Conservation (phyloP, 108 stramenopile genomes). For the Craspedostauros australis region DNA sequence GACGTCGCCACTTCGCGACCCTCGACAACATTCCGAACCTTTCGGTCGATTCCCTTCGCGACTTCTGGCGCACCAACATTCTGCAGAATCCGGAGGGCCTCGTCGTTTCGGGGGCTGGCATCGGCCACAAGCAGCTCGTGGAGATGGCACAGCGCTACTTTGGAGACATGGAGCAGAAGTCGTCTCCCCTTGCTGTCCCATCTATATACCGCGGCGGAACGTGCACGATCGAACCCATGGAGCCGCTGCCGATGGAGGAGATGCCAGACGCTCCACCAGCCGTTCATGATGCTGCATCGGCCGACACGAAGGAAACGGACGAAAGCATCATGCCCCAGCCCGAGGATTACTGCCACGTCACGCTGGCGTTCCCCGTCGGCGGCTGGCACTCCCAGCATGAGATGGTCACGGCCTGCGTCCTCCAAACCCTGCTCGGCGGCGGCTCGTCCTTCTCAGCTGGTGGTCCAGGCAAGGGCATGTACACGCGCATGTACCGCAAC, state of each 20-base stretch:
- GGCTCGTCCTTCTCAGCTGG: slow-evolving; percentile 97
- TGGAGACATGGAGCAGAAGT: slow-evolving; percentile 40
- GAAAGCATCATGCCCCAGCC: slow-evolving; percentile 28
- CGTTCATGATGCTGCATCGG: not conserved
- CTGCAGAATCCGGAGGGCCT: slow-evolving; percentile 63
- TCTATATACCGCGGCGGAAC: slow-evolving; percentile 71
- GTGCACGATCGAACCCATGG: slow-evolving; percentile 13
- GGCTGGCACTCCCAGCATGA: slow-evolving; percentile 93
- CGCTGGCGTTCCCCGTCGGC: slow-evolving; percentile 88
- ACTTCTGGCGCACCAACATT: slow-evolving; percentile 56
- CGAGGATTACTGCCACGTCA: slow-evolving; percentile 83
- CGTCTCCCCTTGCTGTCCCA: slow-evolving; percentile 24
- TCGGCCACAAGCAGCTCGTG: slow-evolving; percentile 88
- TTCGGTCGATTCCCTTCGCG: slow-evolving; percentile 49
- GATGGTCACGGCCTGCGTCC: slow-evolving; percentile 89
- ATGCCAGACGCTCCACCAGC: not conserved
- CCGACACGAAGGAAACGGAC: too few relatives aligned
- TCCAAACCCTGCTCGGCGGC: slow-evolving; percentile 95
- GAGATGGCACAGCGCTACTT: slow-evolving; percentile 77
- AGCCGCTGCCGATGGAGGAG: not conserved
- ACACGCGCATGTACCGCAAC: slow-evolving; percentile 93
- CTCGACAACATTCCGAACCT: slow-evolving; percentile 51
- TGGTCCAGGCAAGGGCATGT: slow-evolving; percentile 99
- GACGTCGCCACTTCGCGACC: slow-evolving; percentile 80
- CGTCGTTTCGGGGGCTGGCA: slow-evolving; percentile 92